phyloP scores from a whole-genome alignment of 805 yeast species.

The Cyberlindnera meyerae region DNA sequence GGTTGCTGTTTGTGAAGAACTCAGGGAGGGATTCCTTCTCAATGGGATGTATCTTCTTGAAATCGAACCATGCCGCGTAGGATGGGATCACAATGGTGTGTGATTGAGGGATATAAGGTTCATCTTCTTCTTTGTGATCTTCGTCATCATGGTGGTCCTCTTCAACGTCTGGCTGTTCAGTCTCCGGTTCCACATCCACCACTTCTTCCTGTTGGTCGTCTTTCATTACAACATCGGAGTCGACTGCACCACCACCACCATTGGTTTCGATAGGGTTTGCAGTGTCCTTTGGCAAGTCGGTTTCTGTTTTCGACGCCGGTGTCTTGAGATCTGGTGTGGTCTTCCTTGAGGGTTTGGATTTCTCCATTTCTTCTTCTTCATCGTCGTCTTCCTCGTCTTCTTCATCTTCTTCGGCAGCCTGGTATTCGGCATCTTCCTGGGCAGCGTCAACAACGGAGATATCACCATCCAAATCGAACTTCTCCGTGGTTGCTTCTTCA shows the following conservation, averaged over 20 bases:
- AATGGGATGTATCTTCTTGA: conserved; percentile 65
- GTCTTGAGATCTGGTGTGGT: conserved; percentile 8
- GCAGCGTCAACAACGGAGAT: conserved; percentile 9
- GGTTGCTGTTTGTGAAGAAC: conserved; percentile 68
- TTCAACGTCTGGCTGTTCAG: conserved; percentile 7
- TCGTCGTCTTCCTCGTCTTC: conserved; percentile 10
- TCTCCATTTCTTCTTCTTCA: conserved; percentile 12
- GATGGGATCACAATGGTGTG: conserved; percentile 86
- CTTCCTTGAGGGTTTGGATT: conserved; percentile 8
- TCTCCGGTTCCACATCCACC: conserved; percentile 6
- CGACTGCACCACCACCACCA: conserved; percentile 11
- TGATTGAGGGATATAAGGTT: conserved; percentile 48
- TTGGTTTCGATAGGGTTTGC: too few species aligned
- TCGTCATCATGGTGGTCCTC: conserved; percentile 10
- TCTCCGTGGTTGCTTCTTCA: not conserved
- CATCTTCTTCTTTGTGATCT: conserved; percentile 16
- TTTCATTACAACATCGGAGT: conserved; percentile 12
- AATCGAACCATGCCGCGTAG: conserved; percentile 80
- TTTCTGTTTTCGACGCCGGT: conserved; percentile 2
- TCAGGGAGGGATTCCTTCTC: conserved; percentile 86
- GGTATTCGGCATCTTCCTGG: conserved; percentile 7
- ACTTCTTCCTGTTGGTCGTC: conserved; percentile 12
- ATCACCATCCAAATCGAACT: conserved; percentile 17
- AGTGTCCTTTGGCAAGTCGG: too few species aligned
- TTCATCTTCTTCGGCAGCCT: conserved; percentile 6